Conservation (phyloP, 768 basidiomycete species). For the Agaricus blazei region DNA sequence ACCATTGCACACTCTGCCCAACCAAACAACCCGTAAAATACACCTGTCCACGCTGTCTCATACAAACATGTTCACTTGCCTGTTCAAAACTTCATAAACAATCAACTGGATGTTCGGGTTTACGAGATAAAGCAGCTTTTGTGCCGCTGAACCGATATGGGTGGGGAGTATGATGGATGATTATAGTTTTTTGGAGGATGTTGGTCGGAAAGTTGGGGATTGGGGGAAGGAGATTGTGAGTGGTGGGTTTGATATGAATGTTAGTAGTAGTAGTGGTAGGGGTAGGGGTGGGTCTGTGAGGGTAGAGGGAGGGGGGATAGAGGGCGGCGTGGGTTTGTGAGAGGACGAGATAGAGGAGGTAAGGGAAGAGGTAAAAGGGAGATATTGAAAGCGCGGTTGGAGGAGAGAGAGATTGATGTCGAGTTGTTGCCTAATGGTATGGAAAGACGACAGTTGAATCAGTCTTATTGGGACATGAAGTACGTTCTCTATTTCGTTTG, state of each 20-base stretch:
- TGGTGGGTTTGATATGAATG: constrained; percentile 43
- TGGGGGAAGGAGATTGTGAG: constrained; percentile 70
- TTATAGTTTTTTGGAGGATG: constrained; percentile 81
- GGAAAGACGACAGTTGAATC: constrained; percentile 72
- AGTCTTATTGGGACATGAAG: constrained; percentile 82
- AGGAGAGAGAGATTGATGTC: constrained; percentile 62
- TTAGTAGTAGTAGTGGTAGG: constrained; percentile 10
- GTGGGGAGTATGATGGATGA: constrained; percentile 87
- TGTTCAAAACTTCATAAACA: constrained; percentile 72
- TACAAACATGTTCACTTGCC: constrained; percentile 65
- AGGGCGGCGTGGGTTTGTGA: constrained; percentile 15
- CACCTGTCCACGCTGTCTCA: constrained; percentile 73
- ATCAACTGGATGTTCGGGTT: constrained; percentile 56
- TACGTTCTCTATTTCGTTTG: constrained; percentile 31
- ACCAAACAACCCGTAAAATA: constrained; percentile 45
- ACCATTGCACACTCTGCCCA: constrained; percentile 14
- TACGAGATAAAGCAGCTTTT: constrained; percentile 67
- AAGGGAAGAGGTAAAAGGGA: constrained; percentile 55
- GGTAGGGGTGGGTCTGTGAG: constrained; percentile 13
- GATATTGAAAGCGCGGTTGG: constrained; percentile 62
- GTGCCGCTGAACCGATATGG: constrained; percentile 81
- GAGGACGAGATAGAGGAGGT: constrained; percentile 26
- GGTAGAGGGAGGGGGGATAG: constrained; percentile 22
- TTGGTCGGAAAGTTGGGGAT: constrained; percentile 66
- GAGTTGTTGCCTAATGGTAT: constrained; percentile 79